Evolutionary conservation across 768 basidiomycete genomes (phyloP).

Genomic region (Cystofilobasidium macerans): DNA sequence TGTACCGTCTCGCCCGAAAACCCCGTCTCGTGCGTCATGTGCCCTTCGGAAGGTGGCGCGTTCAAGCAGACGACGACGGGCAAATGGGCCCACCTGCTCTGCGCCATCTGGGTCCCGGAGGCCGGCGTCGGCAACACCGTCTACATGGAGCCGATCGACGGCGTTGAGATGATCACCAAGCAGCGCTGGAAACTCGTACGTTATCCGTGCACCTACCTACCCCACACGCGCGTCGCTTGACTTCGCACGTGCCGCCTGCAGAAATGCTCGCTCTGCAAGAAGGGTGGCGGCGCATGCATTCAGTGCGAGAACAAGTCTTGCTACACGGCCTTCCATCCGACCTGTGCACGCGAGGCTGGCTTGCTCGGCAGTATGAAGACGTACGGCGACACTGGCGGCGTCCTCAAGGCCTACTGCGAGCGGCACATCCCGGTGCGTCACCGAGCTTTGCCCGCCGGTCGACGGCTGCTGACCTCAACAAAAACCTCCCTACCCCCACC

Average conservation of each 20-base stretch:
- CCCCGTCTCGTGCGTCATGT: slow-evolving; percentile 87
- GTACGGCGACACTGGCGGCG: slow-evolving; percentile 12
- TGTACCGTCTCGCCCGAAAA: slow-evolving; percentile 96
- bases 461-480: not conserved
- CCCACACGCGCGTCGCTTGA: too few relatives aligned
- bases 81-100: slow-evolving; percentile 91
- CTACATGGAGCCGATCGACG: slow-evolving; percentile 96
- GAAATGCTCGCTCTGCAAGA: slow-evolving; percentile 54
- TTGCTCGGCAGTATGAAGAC: slow-evolving; percentile 46
- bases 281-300: slow-evolving; percentile 72
- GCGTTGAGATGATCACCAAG: slow-evolving; percentile 74
- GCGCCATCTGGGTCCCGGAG: slow-evolving; percentile 96
- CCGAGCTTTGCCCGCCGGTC: not conserved
- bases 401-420: slow-evolving; percentile 71
- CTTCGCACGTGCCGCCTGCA: too few relatives aligned
- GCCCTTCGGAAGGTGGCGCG: slow-evolving; percentile 92
- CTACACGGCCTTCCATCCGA: slow-evolving; percentile 85
- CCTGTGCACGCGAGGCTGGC: slow-evolving; percentile 81
- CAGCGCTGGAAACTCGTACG: slow-evolving; percentile 87
- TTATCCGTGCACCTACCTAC: too few relatives aligned
- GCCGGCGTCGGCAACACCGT: slow-evolving; percentile 83
- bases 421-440: slow-evolving; percentile 72
- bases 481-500: not conserved
- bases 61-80: slow-evolving; percentile 92
- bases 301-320: slow-evolving; percentile 86